These are phyloP conservation scores for Aschersonia sp. DNA, from an alignment of 2,329 filamentous ascomycete genomes.

Conservation along the genomic window DNA sequence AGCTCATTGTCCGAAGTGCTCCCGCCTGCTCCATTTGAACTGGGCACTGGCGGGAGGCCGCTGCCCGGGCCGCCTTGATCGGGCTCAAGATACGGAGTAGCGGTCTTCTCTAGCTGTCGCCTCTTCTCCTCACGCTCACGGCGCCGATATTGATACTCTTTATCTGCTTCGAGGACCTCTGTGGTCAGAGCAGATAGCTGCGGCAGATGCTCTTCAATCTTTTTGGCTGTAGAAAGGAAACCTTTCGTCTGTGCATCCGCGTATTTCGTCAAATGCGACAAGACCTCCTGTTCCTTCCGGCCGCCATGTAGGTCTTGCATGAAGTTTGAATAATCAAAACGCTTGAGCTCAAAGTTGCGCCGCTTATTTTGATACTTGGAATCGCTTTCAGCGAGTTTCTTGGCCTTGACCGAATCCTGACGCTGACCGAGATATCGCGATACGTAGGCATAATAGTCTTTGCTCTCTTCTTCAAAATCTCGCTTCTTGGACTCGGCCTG, in stretches of 20 bases:
- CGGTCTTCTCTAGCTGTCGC: constrained; percentile 77
- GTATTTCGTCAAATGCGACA: constrained; percentile 88
- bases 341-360: constrained; percentile 88
- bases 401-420: constrained; percentile 91
- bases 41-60: constrained; percentile 14
- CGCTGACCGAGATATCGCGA: constrained; percentile 91
- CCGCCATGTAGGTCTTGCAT: constrained; percentile 99
- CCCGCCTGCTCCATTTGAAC: constrained; percentile 28
- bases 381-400: constrained; percentile 90
- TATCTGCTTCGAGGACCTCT: constrained; percentile 87
- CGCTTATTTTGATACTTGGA: constrained; percentile 92
- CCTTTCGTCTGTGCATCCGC: constrained; percentile 78
- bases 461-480: constrained; percentile 97
- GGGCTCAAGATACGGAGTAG: constrained; percentile 56
- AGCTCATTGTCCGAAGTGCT: constrained; percentile 54
- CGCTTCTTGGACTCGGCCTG: constrained; percentile 93
- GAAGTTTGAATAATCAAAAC: constrained; percentile 97
- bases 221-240: constrained; percentile 73
- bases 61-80: constrained; percentile 37
- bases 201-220: constrained; percentile 73
- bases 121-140: constrained; percentile 95
- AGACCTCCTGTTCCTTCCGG: constrained; percentile 93
- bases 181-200: constrained; percentile 77
- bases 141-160: constrained; percentile 89
- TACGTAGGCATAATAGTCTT: constrained; percentile 95